Percentiles rank a stretch among this genome's conserved stretches.
phyloP scores from a whole-genome alignment of 441 rosid genomes.

The Populus hybrid region DNA sequence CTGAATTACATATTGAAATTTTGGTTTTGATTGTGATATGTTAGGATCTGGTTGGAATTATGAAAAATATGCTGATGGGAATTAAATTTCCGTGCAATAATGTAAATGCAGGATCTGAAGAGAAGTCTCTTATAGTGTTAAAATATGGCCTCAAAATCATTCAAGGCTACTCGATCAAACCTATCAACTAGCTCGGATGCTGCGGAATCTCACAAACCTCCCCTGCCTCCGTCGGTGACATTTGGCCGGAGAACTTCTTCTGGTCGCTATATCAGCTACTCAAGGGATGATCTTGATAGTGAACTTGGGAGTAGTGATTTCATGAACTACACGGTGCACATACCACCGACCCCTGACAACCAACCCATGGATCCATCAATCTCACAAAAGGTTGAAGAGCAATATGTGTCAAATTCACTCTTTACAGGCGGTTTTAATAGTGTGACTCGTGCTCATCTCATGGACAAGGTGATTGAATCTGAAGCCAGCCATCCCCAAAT shows the following conservation, averaged over 20 bases:
- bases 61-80: constrained; percentile 6
- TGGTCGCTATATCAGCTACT: constrained; percentile 79
- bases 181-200: constrained; percentile 59
- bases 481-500: constrained; percentile 87
- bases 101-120: constrained; percentile 29
- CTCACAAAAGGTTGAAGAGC: constrained; percentile 86
- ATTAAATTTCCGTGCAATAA: constrained; percentile 12
- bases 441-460: constrained; percentile 75
- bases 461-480: constrained; percentile 88
- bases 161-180: constrained; percentile 50
- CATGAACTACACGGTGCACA: constrained; percentile 73
- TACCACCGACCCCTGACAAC: constrained; percentile 92
- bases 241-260: constrained; percentile 80
- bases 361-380: constrained; percentile 84
- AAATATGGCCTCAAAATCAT: constrained; percentile 64
- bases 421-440: constrained; percentile 88
- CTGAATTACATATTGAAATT: not conserved
- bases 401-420: constrained; percentile 76
- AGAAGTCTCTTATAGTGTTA: constrained; percentile 17
- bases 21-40: constrained; percentile 1
- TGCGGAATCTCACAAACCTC: constrained; percentile 54
- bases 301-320: constrained; percentile 66
- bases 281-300: constrained; percentile 88
- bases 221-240: constrained; percentile 50
- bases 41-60: constrained; percentile 2